These are phyloP conservation scores for Pseudocercospora pini-densiflorae DNA, from an alignment of 2,329 filamentous ascomycete genomes.

Conservation along the genomic window DNA sequence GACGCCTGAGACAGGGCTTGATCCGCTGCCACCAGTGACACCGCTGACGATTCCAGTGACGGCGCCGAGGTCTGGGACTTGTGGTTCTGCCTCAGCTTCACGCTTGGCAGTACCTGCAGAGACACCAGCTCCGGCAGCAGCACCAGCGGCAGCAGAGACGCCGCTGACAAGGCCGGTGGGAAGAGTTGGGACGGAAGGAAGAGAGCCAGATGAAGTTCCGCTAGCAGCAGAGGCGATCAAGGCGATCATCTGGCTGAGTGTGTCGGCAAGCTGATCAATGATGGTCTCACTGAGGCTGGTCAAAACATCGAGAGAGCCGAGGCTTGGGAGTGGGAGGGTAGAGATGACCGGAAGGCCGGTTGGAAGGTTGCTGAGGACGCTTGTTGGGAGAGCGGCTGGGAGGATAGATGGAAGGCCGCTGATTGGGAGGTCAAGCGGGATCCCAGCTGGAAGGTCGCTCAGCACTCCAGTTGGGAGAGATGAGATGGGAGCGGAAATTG, in stretches of 20 bases:
- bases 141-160: neutral
- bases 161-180: neutral
- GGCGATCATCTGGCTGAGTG: constrained; percentile 14
- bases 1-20: neutral
- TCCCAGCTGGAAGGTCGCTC: constrained; percentile 8
- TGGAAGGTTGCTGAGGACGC: constrained; percentile 3
- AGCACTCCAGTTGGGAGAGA: constrained; percentile 11
- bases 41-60: neutral
- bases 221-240: constrained; percentile 12
- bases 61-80: neutral
- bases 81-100: neutral
- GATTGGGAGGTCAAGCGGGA: constrained; percentile 16
- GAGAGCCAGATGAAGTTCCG: neutral
- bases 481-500: constrained; percentile 16
- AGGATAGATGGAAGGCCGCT: constrained; percentile 11
- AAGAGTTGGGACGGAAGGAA: neutral
- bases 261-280: constrained; percentile 9
- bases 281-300: constrained; percentile 12
- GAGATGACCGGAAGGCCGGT: constrained; percentile 15
- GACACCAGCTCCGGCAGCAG: neutral
- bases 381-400: constrained; percentile 1
- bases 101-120: neutral
- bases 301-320: constrained; percentile 12
- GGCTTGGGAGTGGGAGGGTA: neutral
- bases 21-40: neutral